Evolutionary conservation across 306 rosid species (phyloP).

Genomic region (Oxytropis ochrocephala): DNA sequence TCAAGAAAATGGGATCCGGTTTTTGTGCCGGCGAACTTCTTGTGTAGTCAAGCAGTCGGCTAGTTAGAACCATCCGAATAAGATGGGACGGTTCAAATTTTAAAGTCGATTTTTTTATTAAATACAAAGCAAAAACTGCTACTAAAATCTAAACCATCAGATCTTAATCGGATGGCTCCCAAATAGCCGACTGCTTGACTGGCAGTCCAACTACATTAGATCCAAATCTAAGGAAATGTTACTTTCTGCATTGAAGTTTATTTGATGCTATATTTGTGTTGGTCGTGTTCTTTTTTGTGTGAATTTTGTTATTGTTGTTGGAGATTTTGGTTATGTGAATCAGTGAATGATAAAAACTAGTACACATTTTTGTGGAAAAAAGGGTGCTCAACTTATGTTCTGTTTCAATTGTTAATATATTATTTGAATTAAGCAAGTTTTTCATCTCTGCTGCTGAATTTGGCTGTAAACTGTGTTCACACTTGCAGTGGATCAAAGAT

Average conservation of each 20-base stretch:
- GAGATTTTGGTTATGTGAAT: not conserved
- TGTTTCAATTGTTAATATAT: not conserved
- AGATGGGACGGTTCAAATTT: too few species aligned
- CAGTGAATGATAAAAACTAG: not conserved
- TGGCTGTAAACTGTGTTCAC: not conserved
- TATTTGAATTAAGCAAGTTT: not conserved
- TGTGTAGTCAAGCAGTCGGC: too few species aligned
- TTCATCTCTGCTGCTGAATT: not conserved
- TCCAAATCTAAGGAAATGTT: not conserved
- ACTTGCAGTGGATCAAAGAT: slow-evolving; percentile 76
- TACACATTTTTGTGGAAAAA: not conserved
- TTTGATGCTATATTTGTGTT: not conserved
- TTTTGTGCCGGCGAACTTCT: too few species aligned
- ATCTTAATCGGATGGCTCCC: too few species aligned
- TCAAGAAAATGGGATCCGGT: too few species aligned
- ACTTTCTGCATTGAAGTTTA: not conserved
- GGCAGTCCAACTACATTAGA: too few species aligned
- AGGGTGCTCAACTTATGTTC: not conserved
- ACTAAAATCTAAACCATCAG: too few species aligned
- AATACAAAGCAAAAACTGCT: too few species aligned
- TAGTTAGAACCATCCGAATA: too few species aligned
- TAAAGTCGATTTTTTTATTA: too few species aligned
- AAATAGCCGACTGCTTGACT: too few species aligned
- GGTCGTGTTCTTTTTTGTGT: not conserved
- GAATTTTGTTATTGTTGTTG: not conserved